A percentile compares a stretch with the other conserved stretches of the same genome.
These are phyloP conservation scores for Podaxis sp. DNA, from an alignment of 768 basidiomycete species.

Conservation along the genomic window DNA sequence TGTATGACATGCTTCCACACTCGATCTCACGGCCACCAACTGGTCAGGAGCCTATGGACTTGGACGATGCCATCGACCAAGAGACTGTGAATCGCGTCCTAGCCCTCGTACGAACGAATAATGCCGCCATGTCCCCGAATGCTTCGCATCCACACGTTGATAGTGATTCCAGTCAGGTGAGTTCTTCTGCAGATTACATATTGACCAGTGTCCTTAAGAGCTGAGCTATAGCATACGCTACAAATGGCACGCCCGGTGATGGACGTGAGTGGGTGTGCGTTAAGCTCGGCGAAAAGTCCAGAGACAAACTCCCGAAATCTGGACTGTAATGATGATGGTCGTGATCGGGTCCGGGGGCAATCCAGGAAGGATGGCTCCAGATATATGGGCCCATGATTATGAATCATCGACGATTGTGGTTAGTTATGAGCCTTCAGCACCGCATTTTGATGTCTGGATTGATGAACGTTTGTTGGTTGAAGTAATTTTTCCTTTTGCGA, in stretches of 20 bases:
- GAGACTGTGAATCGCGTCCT: slow-evolving; percentile 37
- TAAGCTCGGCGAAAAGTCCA: not conserved
- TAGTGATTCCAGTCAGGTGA: not conserved
- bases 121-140: not conserved
- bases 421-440: not conserved
- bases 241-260: not conserved
- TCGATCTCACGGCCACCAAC: slow-evolving; percentile 30
- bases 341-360: not conserved
- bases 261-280: not conserved
- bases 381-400: not conserved
- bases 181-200: not conserved
- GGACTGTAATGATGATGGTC: not conserved
- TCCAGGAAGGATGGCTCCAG: slow-evolving; percentile 5
- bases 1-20: slow-evolving; percentile 33
- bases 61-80: slow-evolving; percentile 30
- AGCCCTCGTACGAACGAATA: not conserved
- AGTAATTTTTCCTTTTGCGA: not conserved
- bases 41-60: slow-evolving; percentile 23
- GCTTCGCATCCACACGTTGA: not conserved
- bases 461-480: not conserved
- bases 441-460: slow-evolving; percentile 7
- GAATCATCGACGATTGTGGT: not conserved
- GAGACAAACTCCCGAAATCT: not conserved
- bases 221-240: not conserved
- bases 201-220: not conserved